These are phyloP conservation scores for Rhododendron mucronatum DNA, from an alignment of 148 eudicot genomes.

Conservation along the genomic window DNA sequence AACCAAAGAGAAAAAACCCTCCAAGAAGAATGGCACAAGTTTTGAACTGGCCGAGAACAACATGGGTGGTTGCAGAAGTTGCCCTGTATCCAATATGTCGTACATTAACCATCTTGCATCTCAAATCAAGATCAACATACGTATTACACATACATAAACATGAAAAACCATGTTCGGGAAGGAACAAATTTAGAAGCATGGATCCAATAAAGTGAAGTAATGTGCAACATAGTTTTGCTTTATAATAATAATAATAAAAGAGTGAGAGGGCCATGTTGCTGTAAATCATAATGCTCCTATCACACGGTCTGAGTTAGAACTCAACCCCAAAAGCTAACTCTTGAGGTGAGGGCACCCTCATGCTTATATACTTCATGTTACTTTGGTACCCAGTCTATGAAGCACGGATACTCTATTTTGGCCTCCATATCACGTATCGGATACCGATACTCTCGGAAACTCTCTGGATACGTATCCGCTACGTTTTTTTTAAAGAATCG, in stretches of 20 bases:
- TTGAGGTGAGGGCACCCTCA: not conserved
- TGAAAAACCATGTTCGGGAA: not conserved
- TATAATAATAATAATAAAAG: not conserved
- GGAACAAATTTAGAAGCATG: not conserved
- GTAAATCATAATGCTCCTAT: not conserved
- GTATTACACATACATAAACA: not conserved
- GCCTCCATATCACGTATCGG: too few relatives aligned
- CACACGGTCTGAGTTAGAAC: not conserved
- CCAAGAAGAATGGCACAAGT: conserved; percentile 93
- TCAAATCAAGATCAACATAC: not conserved
- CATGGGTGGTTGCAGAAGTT: conserved; percentile 90
- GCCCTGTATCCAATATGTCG: conserved; percentile 43
- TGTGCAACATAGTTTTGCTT: not conserved
- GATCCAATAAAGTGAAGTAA: not conserved
- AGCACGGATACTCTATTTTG: too few relatives aligned
- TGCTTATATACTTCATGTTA: not conserved
- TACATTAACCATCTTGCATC: not conserved
- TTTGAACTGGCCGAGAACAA: conserved; percentile 90
- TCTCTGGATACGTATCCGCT: too few relatives aligned
- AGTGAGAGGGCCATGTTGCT: not conserved
- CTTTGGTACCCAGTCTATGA: not conserved
- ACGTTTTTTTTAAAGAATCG: too few relatives aligned
- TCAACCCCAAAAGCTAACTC: not conserved
- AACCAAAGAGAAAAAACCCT: conserved; percentile 73
- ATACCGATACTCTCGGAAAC: too few relatives aligned